Conservation (phyloP, 305 asterid species). For the Solanum aculeatissimum region DNA sequence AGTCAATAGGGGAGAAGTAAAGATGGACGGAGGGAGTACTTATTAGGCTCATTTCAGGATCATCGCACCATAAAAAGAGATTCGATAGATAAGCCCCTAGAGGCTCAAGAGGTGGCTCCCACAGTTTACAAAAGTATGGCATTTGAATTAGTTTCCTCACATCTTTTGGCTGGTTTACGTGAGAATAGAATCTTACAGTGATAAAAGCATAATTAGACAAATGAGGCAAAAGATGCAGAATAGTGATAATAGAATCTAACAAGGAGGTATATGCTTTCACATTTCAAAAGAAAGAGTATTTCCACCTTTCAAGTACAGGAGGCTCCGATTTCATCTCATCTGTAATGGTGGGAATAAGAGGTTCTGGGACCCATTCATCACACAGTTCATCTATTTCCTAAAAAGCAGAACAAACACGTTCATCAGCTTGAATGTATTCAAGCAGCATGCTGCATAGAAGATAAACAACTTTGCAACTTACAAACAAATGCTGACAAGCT, state of each 20-base stretch:
- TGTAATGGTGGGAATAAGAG: slow-evolving; percentile 67
- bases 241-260: neutral
- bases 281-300: neutral
- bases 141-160: neutral
- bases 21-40: neutral
- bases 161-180: neutral
- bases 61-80: neutral
- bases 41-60: neutral
- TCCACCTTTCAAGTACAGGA: slow-evolving; percentile 76
- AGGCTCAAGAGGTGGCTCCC: neutral
- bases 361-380: slow-evolving; percentile 95
- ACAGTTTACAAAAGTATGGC: neutral
- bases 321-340: slow-evolving; percentile 73
- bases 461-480: neutral
- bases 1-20: too few species aligned
- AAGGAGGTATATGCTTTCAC: neutral
- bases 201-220: neutral
- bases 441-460: neutral
- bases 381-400: slow-evolving; percentile 97
- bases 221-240: neutral
- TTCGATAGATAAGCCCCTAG: neutral
- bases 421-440: slow-evolving; percentile 3
- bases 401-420: slow-evolving; percentile 9
- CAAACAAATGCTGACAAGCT: neutral
- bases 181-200: neutral